Evolutionary conservation across 2,329 filamentous ascomycete genomes (phyloP).

Genomic region (Talaromyces sp.): DNA sequence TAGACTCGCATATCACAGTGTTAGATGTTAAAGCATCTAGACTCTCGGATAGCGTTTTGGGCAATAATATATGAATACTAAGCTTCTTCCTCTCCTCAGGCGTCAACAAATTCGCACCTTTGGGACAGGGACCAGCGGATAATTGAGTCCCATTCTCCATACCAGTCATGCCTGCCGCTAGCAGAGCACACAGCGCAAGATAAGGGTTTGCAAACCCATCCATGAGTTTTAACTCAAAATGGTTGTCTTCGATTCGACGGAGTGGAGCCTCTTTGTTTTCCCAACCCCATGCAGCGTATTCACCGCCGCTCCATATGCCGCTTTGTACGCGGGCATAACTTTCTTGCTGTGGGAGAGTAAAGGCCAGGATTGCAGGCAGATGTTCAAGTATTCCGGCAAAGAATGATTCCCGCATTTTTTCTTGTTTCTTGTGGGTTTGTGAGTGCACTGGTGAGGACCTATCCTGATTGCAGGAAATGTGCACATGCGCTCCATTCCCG

Average conservation of each 20-base stretch:
- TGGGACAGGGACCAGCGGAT: slow-evolving; percentile 10
- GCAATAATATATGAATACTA: not conserved
- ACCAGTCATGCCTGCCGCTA: slow-evolving; percentile 24
- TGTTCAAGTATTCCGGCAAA: slow-evolving; percentile 26
- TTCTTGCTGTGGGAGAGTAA: slow-evolving; percentile 24
- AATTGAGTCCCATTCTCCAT: slow-evolving; percentile 6
- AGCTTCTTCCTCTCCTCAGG: slow-evolving; percentile 3
- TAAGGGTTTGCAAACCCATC: slow-evolving; percentile 31
- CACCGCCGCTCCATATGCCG: slow-evolving; percentile 28
- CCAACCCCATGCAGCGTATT: slow-evolving; percentile 28
- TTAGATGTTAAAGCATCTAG: not conserved
- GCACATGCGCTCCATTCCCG: slow-evolving; percentile 27
- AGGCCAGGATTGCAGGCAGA: slow-evolving; percentile 25
- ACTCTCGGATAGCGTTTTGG: slow-evolving; percentile 7
- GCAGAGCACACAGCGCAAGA: slow-evolving; percentile 23
- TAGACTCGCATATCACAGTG: not conserved
- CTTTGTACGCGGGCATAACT: slow-evolving; percentile 26
- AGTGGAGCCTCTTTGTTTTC: slow-evolving; percentile 28
- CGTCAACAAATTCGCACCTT: not conserved
- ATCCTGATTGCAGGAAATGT: slow-evolving; percentile 24
- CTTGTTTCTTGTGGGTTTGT: not conserved
- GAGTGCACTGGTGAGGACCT: not conserved
- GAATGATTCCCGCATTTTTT: slow-evolving; percentile 20
- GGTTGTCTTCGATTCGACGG: slow-evolving; percentile 23
- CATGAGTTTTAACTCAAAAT: slow-evolving; percentile 28